Conservation (phyloP, 805 yeast genomes). For the Starmera dryadoides region DNA sequence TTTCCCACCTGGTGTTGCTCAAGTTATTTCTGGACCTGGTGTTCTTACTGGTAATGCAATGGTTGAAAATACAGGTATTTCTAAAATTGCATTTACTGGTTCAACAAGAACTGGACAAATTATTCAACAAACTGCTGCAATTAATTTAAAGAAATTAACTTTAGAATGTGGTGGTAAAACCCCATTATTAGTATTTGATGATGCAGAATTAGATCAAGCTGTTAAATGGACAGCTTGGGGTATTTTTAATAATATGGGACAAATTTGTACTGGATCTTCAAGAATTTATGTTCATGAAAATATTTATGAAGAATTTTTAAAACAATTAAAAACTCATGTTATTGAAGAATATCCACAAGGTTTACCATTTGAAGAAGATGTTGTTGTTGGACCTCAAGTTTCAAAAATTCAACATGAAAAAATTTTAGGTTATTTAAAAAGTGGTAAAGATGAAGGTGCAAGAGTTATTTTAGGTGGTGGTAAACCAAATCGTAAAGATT, state of each 20-base stretch:
- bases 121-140: constrained; percentile 34
- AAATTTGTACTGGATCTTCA: constrained; percentile 59
- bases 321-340: constrained; percentile 28
- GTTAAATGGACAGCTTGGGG: constrained; percentile 47
- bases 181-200: constrained; percentile 39
- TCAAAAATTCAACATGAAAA: constrained; percentile 41
- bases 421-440: constrained; percentile 36
- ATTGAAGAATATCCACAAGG: constrained; percentile 34
- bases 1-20: constrained; percentile 44
- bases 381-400: constrained; percentile 48
- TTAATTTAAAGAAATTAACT: constrained; percentile 39
- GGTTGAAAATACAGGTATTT: constrained; percentile 36
- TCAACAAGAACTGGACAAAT: constrained; percentile 42
- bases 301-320: constrained; percentile 42
- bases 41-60: constrained; percentile 38
- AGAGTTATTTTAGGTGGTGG: constrained; percentile 39
- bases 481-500: constrained; percentile 19
- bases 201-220: constrained; percentile 39
- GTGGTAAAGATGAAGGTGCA: constrained; percentile 49
- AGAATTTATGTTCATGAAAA: constrained; percentile 50
- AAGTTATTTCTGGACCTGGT: constrained; percentile 39
- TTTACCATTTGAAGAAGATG: constrained; percentile 33
- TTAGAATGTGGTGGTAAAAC: constrained; percentile 50
- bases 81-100: constrained; percentile 50
- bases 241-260: constrained; percentile 55